phyloP scores from a whole-genome alignment of 2,329 filamentous ascomycete genomes.

The Xylogone sp. region DNA sequence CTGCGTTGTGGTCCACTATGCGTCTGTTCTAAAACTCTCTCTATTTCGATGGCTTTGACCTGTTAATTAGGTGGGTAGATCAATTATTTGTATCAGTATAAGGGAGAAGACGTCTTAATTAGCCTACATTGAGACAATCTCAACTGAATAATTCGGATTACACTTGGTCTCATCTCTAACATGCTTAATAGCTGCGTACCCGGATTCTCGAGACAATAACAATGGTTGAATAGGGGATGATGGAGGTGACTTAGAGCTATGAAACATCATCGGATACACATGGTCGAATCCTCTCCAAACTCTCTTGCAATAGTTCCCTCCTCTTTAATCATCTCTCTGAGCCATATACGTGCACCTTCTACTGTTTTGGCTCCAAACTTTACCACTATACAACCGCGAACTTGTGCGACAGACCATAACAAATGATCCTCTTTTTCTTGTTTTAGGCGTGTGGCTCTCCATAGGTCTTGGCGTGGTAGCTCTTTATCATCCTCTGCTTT shows the following conservation, averaged over 20 bases:
- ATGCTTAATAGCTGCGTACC: no score
- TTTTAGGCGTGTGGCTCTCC: conserved; percentile 51
- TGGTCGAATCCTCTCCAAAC: conserved; percentile 78
- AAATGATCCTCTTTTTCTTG: conserved; percentile 58
- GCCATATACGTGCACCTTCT: conserved; percentile 77
- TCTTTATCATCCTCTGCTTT: conserved; percentile 35
- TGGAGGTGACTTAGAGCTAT: neutral
- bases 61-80: no score
- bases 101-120: no score
- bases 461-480: conserved; percentile 42
- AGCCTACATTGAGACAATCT: no score
- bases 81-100: no score
- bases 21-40: no score
- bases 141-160: no score
- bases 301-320: conserved; percentile 67
- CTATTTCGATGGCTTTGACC: no score
- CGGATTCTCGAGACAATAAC: no score
- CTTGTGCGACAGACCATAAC: conserved; percentile 77
- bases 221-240: neutral
- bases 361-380: conserved; percentile 85
- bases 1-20: no score
- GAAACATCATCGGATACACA: conserved; percentile 60
- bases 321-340: conserved; percentile 67
- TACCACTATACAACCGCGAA: conserved; percentile 81
- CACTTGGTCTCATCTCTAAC: no score